Evolutionary conservation across 202 grass and related monocot species (phyloP).

Genomic region (Musa balbisiana): DNA sequence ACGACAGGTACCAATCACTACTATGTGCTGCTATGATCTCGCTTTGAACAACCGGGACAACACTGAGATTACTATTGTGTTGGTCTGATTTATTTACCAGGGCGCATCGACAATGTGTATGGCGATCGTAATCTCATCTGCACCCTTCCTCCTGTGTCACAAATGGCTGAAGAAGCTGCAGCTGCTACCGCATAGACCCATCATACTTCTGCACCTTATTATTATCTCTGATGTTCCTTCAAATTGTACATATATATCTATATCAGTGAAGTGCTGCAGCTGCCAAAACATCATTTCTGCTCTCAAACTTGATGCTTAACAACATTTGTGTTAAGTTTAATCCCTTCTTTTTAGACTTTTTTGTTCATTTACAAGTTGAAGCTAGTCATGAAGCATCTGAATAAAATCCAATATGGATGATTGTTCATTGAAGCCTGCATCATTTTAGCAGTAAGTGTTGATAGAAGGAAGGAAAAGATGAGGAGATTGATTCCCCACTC

Average conservation of each 20-base stretch:
- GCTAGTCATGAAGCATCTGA: background rate
- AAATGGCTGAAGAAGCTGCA: constrained; percentile 81
- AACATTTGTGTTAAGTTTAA: background rate
- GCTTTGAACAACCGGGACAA: too few species aligned
- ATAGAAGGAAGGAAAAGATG: background rate
- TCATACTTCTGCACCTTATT: background rate
- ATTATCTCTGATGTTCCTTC: background rate
- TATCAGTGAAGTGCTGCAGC: background rate
- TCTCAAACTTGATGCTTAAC: background rate
- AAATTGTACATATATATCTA: background rate
- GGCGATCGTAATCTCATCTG: constrained; percentile 90
- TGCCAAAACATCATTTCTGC: background rate
- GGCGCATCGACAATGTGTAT: constrained; percentile 96
- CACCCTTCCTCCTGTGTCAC: constrained; percentile 71
- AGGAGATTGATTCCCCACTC: background rate
- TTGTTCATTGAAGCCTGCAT: too few species aligned
- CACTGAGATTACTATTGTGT: constrained; percentile 5
- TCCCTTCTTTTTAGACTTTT: background rate
- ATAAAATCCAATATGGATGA: background rate
- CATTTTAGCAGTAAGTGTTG: too few species aligned
- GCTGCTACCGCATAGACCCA: constrained; percentile 67
- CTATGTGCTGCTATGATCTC: background rate
- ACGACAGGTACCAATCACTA: constrained; percentile 48
- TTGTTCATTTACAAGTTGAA: background rate
- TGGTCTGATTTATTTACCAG: constrained; percentile 24